Evolutionary conservation across 2,329 filamentous ascomycete genomes (phyloP).

Genomic region (Chaetomiaceae sp.): DNA sequence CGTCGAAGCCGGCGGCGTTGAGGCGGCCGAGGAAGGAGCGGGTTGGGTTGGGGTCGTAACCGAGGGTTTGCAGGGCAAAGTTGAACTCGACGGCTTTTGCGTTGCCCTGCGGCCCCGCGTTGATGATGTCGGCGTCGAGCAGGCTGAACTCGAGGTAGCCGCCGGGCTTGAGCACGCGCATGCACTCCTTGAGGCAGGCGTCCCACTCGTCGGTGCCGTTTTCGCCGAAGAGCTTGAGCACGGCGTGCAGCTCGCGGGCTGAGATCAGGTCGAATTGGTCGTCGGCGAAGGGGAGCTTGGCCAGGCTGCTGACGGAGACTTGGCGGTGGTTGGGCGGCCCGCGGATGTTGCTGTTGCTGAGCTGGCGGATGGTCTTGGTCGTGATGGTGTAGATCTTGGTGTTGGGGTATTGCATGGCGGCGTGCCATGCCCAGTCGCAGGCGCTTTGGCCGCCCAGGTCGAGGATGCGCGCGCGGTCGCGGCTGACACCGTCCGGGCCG

Average conservation of each 20-base stretch:
- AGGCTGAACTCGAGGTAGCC: slow-evolving; percentile 89
- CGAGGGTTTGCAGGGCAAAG: slow-evolving; percentile 80
- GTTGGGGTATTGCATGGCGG: slow-evolving; percentile 78
- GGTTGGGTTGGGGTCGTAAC: slow-evolving; percentile 82
- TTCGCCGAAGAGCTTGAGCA: slow-evolving; percentile 69
- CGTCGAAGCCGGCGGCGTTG: slow-evolving; percentile 68
- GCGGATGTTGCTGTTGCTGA: slow-evolving; percentile 68
- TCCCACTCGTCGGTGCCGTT: slow-evolving; percentile 82
- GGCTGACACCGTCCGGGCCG: slow-evolving; percentile 39
- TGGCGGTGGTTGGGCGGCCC: slow-evolving; percentile 85
- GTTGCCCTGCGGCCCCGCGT: slow-evolving; percentile 71
- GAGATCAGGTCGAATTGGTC: slow-evolving; percentile 89
- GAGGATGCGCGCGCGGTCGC: slow-evolving; percentile 63
- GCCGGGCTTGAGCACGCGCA: slow-evolving; percentile 86
- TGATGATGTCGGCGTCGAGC: slow-evolving; percentile 85
- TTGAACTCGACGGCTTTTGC: slow-evolving; percentile 89
- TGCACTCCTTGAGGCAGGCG: slow-evolving; percentile 75
- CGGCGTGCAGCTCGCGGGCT: slow-evolving; percentile 76
- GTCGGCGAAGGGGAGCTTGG: slow-evolving; percentile 77
- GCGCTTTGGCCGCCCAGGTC: slow-evolving; percentile 81
- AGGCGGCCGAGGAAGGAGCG: slow-evolving; percentile 75
- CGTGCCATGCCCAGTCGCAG: slow-evolving; percentile 95
- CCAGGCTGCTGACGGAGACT: slow-evolving; percentile 70
- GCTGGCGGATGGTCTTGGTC: slow-evolving; percentile 64
- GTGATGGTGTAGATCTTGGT: slow-evolving; percentile 85